phyloP scores from a whole-genome alignment of 2,329 filamentous ascomycete genomes.

The Acrocalymma vagum region DNA sequence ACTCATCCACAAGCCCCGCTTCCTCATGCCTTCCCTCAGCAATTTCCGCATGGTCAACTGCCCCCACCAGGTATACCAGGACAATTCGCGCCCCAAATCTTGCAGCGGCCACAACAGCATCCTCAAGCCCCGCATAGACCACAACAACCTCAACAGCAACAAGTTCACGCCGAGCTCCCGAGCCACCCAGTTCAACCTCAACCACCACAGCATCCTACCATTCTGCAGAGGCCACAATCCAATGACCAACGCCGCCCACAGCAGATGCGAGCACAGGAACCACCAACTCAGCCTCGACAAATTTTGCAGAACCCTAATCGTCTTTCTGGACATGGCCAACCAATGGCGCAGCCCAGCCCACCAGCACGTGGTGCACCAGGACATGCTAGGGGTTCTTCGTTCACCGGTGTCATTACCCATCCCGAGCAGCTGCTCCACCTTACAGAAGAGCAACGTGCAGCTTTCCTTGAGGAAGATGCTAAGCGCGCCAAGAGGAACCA shows the following conservation, averaged over 20 bases:
- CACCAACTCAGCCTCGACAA: conserved; percentile 67
- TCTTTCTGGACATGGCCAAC: conserved; percentile 55
- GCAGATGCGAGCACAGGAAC: conserved; percentile 43
- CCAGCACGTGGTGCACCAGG: conserved; percentile 39
- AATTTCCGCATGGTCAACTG: conserved; percentile 37
- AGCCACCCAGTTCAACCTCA: conserved; percentile 40
- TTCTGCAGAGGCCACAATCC: conserved; percentile 39
- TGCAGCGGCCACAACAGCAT: conserved; percentile 55
- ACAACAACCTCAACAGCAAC: conserved; percentile 53
- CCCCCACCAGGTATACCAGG: conserved; percentile 47
- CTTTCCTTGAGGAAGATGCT: conserved; percentile 88
- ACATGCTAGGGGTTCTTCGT: conserved; percentile 58
- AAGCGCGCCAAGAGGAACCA: conserved; percentile 97
- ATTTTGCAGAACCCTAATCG: conserved; percentile 83
- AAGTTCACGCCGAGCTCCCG: conserved; percentile 55
- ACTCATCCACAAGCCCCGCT: conserved; percentile 26
- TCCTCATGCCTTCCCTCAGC: conserved; percentile 32
- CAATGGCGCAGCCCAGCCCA: conserved; percentile 38
- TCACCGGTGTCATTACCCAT: conserved; percentile 66
- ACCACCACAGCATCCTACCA: conserved; percentile 40
- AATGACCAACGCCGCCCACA: conserved; percentile 31
- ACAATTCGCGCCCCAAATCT: conserved; percentile 58
- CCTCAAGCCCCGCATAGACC: conserved; percentile 48
- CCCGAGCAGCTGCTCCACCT: conserved; percentile 79
- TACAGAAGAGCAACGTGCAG: conserved; percentile 82